Percentiles rank a stretch among this genome's conserved stretches.
These are phyloP conservation scores for Sechiopsis laciniata DNA, from an alignment of 306 rosid species.

Conservation along the genomic window DNA sequence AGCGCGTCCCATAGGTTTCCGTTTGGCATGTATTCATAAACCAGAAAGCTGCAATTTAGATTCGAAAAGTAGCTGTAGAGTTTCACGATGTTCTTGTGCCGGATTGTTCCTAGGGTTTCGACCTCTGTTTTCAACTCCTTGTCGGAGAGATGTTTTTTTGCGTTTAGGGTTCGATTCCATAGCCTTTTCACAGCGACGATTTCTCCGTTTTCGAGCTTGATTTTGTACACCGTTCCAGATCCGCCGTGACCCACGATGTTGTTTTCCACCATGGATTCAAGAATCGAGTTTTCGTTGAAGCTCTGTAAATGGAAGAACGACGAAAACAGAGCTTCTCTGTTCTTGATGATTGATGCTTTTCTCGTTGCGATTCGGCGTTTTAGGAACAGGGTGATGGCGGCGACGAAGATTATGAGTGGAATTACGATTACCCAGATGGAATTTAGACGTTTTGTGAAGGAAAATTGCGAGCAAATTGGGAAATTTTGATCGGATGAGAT, in stretches of 20 bases:
- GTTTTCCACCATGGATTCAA: constrained; percentile 70
- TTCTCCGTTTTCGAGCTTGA: constrained; percentile 60
- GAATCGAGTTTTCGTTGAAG: constrained; percentile 57
- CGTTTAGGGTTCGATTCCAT: constrained; percentile 49
- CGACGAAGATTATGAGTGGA: constrained; percentile 46
- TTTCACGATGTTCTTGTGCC: constrained; percentile 92
- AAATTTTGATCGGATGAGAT: constrained; percentile 50
- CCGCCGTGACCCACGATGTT: constrained; percentile 89
- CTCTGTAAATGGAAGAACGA: constrained; percentile 59
- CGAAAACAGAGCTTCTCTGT: constrained; percentile 54
- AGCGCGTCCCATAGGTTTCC: constrained; percentile 96
- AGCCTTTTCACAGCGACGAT: constrained; percentile 72
- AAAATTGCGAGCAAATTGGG: constrained; percentile 44
- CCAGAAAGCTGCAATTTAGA: constrained; percentile 57
- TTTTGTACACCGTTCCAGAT: constrained; percentile 82
- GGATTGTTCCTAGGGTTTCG: constrained; percentile 70
- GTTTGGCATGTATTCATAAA: constrained; percentile 89
- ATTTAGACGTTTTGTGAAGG: constrained; percentile 43
- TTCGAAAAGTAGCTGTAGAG: constrained; percentile 69
- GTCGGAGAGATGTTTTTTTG: constrained; percentile 45
- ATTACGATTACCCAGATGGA: constrained; percentile 70
- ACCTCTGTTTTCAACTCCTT: constrained; percentile 79
- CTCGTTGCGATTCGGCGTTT: constrained; percentile 47
- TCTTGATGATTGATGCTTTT: constrained; percentile 43
- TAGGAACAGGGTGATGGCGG: constrained; percentile 56